Conservation (phyloP, 2,329 filamentous ascomycete species). For the Microthyrium microscopicum region DNA sequence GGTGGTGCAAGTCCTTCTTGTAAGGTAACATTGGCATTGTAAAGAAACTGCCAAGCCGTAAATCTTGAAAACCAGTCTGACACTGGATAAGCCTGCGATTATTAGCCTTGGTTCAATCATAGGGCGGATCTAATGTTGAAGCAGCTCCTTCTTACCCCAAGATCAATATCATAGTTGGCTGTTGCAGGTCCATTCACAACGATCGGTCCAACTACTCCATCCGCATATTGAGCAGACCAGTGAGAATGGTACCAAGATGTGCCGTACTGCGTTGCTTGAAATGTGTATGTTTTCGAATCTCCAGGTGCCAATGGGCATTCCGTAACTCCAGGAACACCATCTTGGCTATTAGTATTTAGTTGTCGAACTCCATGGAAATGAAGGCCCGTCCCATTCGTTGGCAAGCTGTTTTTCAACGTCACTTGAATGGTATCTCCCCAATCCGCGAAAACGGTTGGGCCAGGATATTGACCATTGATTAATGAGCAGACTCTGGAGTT, state of each 20-base stretch:
- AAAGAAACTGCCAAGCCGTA: constrained; percentile 12
- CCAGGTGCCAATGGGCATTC: constrained; percentile 31
- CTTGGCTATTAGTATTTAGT: constrained; percentile 30
- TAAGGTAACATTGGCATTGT: constrained; percentile 17
- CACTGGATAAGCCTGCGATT: too few relatives aligned
- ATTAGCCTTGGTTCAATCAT: too few relatives aligned
- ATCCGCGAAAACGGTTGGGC: constrained; percentile 41
- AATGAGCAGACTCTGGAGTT: constrained; percentile 22
- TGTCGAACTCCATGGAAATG: constrained; percentile 48
- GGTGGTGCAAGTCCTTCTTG: constrained; percentile 18
- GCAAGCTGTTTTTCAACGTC: constrained; percentile 36
- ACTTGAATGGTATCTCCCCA: constrained; percentile 32
- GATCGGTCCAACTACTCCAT: constrained; percentile 16
- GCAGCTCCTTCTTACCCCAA: too few relatives aligned
- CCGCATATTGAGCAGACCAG: constrained; percentile 18
- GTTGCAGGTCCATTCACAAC: constrained; percentile 18
- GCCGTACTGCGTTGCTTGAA: constrained; percentile 28
- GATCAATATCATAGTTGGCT: constrained; percentile 19
- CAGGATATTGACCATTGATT: constrained; percentile 48
- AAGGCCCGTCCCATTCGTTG: constrained; percentile 41
- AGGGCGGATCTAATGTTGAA: too few relatives aligned
- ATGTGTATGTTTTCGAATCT: constrained; percentile 35
- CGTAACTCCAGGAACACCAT: constrained; percentile 33
- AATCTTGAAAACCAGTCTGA: constrained; percentile 17
- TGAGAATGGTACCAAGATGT: constrained; percentile 18